Percentiles rank a stretch among this genome's conserved stretches.
Conservation (phyloP, 2,329 filamentous ascomycete species). For the Botrytis sinoallii region DNA sequence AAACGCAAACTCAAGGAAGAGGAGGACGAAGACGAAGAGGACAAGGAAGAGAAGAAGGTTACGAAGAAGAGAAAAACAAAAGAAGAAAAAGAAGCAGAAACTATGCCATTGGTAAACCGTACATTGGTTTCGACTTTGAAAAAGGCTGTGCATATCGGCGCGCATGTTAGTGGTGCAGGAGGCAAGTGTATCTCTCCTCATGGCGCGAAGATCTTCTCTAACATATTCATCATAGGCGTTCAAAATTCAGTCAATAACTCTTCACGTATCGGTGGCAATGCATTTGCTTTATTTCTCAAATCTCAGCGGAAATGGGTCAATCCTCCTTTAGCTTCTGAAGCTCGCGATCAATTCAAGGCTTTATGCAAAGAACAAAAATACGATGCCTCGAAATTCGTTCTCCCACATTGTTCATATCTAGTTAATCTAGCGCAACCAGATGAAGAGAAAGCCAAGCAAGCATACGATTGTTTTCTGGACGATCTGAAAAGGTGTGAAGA, state of each 20-base stretch:
- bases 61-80: constrained; percentile 52
- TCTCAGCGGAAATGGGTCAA: constrained; percentile 94
- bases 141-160: constrained; percentile 76
- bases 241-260: constrained; percentile 83
- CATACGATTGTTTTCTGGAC: constrained; percentile 81
- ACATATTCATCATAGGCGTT: constrained; percentile 57
- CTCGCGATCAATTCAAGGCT: constrained; percentile 65
- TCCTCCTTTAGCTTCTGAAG: constrained; percentile 68
- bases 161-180: constrained; percentile 87
- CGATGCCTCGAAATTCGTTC: constrained; percentile 66
- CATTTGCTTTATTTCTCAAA: constrained; percentile 93
- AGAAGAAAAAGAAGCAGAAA: constrained; percentile 52
- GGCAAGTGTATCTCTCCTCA: constrained; percentile 49
- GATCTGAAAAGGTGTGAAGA: constrained; percentile 82
- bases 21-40: constrained; percentile 27
- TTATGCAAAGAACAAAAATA: constrained; percentile 68
- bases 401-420: constrained; percentile 94
- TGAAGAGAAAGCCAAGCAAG: constrained; percentile 74
- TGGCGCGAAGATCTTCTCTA: constrained; percentile 12
- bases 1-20: constrained; percentile 35
- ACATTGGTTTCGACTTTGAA: constrained; percentile 63
- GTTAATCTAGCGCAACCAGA: constrained; percentile 92
- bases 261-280: constrained; percentile 79
- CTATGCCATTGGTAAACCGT: constrained; percentile 65
- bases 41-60: constrained; percentile 24